Evolutionary conservation across 75 land plant genomes (phyloP), one percentile per base, ranked within the genome.

Genomic region (Picea glauca): DNA sequence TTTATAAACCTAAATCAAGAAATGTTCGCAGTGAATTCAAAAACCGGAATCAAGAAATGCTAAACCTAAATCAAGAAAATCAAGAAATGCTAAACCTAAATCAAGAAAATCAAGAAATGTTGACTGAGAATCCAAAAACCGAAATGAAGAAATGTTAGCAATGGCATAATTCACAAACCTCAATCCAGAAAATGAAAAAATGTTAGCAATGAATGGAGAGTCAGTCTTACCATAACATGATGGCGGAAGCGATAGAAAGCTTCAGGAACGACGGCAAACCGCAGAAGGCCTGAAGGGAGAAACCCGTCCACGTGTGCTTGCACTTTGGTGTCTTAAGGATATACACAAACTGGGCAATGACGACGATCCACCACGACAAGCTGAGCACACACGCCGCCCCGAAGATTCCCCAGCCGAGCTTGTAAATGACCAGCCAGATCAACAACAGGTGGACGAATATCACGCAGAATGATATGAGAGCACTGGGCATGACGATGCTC

Each of bases 341-440:
- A 43, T 88, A 90, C n/a, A 78, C 78, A 50, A 81, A 85, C 76
- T 87, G 86, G 4, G 80, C 82, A 0, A 68, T 75, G 60, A 84
- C 88, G n/a, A 81, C 68, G 31, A 88, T 78, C 92, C 90, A 88
- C 88, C 86, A 88, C 0, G 90, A 84, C 13, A 87, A 20, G 73
- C 89, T 87, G 5, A 86, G 65, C 13, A 85, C 84, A 46, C 89
- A 31, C 0, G 89, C 76, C 0, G 87, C 87, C 33, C 93, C 93
- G 0, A 86, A 26, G 13, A 87, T 58, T 1, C 93, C 93, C 74
- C 78, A 8, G 3, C 83, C 84, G 0, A 89, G n/a, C 65, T 83
- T 76, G 83, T 75, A 87, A 13, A 89, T 75, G 0, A 62, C 86
- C 38, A 85, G 13, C 87, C 87, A 91, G 60, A 80, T 86, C 23